Evolutionary conservation across 805 yeast species (phyloP).

Genomic region (Metschnikowia gelsemii): DNA sequence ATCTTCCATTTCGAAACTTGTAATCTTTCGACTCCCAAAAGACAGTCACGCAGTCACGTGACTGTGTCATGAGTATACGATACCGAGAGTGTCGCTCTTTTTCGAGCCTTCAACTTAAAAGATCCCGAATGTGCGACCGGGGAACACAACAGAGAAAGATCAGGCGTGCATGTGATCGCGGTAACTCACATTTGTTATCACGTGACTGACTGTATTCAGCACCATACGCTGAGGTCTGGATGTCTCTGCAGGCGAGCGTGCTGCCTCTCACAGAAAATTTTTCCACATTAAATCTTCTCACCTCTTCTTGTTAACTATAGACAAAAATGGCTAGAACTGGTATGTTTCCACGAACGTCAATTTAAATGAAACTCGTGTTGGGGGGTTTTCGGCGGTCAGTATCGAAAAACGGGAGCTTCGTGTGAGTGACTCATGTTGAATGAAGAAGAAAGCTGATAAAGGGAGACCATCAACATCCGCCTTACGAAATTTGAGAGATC

Average conservation of each 20-base stretch:
- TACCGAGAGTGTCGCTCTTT: background rate
- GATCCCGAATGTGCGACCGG: too few relatives aligned
- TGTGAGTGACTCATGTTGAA: too few relatives aligned
- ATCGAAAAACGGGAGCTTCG: background rate
- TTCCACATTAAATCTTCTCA: slow-evolving; percentile 14
- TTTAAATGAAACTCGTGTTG: background rate
- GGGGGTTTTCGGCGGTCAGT: background rate
- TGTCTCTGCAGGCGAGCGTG: slow-evolving; percentile 17
- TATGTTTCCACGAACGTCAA: slow-evolving; percentile 38
- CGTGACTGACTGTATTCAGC: slow-evolving; percentile 4
- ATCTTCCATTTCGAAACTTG: too few relatives aligned
- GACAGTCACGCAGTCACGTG: slow-evolving; percentile 10
- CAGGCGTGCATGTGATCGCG: too few relatives aligned
- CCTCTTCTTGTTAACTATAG: slow-evolving; percentile 20
- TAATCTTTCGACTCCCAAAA: background rate
- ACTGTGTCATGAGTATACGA: background rate
- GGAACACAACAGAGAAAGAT: background rate
- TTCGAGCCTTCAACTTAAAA: too few relatives aligned
- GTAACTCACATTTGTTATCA: too few relatives aligned
- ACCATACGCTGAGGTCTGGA: background rate
- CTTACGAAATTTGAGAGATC: too few relatives aligned
- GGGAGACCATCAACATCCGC: too few relatives aligned
- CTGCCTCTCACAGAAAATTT: slow-evolving; percentile 18
- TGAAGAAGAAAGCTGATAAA: too few relatives aligned
- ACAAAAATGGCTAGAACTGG: slow-evolving; percentile 64